Evolutionary conservation across 495 filamentous ascomycete species (phyloP), one percentile per base, ranked within the genome.

Genomic region (Talaromyces adpressus): DNA sequence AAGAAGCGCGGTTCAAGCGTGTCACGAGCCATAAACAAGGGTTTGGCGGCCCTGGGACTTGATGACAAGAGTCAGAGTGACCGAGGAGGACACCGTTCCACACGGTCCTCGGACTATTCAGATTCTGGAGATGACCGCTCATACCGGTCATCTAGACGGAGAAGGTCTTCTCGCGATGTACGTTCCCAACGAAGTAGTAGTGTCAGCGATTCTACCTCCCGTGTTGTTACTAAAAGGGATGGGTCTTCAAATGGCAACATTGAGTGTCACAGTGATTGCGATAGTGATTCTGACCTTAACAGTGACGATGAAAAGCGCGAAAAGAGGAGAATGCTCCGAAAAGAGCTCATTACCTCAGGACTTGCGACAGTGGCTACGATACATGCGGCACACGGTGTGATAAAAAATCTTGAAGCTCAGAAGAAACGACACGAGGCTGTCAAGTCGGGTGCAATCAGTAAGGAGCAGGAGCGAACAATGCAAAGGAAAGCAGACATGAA

Each of bases 341-440:
- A 95, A 74, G 88, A 92, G 81, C 73, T 93, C 70, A 68, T 96
- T 64, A 92, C 91, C 56, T 86, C 90, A 54, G 91, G 92, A 49
- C 75, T 97, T 66, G 92, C 92, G 34, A 88, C 88, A 59, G 88
- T 95, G 63, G 92, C 92, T 62, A 94, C 92, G 41, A 91, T 96
- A 65, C 92, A 95, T 75, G 91, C 91, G 54, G 91, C 88, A 7
- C 88, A 95, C 72, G 86, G 82, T 62, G 82, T 96, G 62, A 90
- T 93, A 75, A 81, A 83, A 65, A 89, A 84, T 69, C 82, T 93
- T 77, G 87, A 90, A 73, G 87, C 88, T 67, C 85, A 89, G 45
- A 83, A 92, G 59, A 77, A 86, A 64, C 81, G 91, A 64, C 80
- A 85, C 65, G 84, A 89, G 70, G 82, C 86, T 59, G 84, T 96